Evolutionary conservation across 106 monocot species (phyloP).

Genomic region (Allium sativum): DNA sequence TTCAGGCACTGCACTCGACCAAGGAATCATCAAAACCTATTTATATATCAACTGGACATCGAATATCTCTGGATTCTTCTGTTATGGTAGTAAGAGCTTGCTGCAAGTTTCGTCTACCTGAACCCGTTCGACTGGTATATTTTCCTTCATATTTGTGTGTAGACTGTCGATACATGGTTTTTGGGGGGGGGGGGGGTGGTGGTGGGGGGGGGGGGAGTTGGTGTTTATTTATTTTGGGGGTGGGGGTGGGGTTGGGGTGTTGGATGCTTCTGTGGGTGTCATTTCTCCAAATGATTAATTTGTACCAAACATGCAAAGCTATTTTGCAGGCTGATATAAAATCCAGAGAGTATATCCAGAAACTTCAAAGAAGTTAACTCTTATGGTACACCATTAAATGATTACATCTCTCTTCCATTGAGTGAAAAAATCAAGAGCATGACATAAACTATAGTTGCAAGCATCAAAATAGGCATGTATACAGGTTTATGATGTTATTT

Average conservation of each 20-base stretch:
- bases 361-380: neutral
- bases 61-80: conserved; percentile 77
- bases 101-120: conserved; percentile 79
- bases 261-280: too few species aligned
- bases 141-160: conserved; percentile 3
- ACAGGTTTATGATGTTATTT: too few species aligned
- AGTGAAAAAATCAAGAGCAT: too few species aligned
- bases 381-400: too few species aligned
- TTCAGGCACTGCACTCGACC: conserved; percentile 64
- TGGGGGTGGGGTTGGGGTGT: too few species aligned
- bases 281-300: neutral
- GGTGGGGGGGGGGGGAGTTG: too few species aligned
- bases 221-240: too few species aligned
- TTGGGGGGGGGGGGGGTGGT: too few species aligned
- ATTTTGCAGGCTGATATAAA: conserved; percentile 55
- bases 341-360: conserved; percentile 53
- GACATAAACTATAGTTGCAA: too few species aligned
- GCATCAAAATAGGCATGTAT: too few species aligned
- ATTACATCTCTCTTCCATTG: too few species aligned
- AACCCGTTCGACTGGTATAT: conserved; percentile 73
- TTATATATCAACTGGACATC: conserved; percentile 76
- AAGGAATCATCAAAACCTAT: conserved; percentile 70
- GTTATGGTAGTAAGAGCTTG: conserved; percentile 43
- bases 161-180: neutral
- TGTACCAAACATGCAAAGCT: neutral